These are phyloP conservation scores for Pelargonium fulgidum DNA, from an alignment of 441 rosid genomes.

Conservation along the genomic window DNA sequence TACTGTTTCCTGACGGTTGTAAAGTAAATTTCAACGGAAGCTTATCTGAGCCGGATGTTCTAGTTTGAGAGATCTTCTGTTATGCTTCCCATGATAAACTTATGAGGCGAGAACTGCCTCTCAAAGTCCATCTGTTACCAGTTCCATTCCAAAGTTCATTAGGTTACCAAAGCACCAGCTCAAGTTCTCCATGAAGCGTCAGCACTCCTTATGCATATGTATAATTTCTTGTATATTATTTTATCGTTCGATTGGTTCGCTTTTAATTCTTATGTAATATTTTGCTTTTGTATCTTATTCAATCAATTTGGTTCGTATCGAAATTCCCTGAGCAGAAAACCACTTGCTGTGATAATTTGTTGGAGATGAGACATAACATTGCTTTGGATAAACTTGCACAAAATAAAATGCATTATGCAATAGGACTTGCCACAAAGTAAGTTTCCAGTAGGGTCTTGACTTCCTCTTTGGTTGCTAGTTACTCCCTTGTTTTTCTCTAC, in stretches of 20 bases:
- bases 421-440: neutral
- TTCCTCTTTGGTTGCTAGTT: neutral
- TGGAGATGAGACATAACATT: neutral
- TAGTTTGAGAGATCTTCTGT: constrained; percentile 26
- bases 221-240: neutral
- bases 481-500: neutral
- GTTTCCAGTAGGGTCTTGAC: no score
- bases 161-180: neutral
- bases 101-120: no score
- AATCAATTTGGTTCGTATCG: neutral
- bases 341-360: neutral
- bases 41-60: constrained; percentile 57
- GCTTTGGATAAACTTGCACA: neutral
- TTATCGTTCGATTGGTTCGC: neutral
- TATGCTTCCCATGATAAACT: neutral
- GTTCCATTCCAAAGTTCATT: neutral
- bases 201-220: neutral
- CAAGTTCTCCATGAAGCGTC: no score
- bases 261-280: neutral
- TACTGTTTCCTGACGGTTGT: constrained; percentile 61
- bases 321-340: neutral
- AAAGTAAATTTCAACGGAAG: constrained; percentile 72
- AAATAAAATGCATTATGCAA: neutral
- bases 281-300: neutral
- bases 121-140: neutral